Base-by-base conservation (phyloP, 1,284 basidiomycete species). In the Sanghuangporus weigelae region DNA sequence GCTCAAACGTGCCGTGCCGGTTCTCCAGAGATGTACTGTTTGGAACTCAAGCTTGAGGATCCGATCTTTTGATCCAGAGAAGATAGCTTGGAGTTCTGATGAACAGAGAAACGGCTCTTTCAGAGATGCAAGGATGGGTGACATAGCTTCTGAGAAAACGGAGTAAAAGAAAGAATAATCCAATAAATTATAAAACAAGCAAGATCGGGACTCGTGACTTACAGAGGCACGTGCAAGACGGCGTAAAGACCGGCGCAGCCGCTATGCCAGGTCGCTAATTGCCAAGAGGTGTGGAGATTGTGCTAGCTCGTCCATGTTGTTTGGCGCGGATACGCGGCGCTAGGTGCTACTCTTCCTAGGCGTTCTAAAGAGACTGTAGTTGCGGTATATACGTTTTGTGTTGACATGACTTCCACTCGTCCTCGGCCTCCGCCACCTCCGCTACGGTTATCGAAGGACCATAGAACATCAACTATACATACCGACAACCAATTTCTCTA, bases 371-470 rank as follows among this genome's bases (percentile, higher is more conserved):
- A n/a, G 44, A 7, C 44, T 7, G 16, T 46, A 6, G 21, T 46
- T 46, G 44, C 44, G 7, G 7, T n/a, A 46, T 16, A 4, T 42
- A 42, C 40, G 11, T 42, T 42, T n/a, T 46, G 16, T 46, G 44
- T 46, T 7, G 2, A 16, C 35, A 63, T 64, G 63, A 53, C 63
- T 42, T 74, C 82, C 83, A 79, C 86, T 49, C 84, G 86, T 54
- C 77, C 85, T 50, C 81, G 86, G 58, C 85, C 82, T 14, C 83
- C 84, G 3, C 87, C 86, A 6, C 77, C 85, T 16, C 85, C 89
- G 39, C 75, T 90, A 62, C 80, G 83, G 65, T 80, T 85, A 65
- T 76, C 76, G 61, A 77, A 79, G 51, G 75, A 81, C 46, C 11
- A 23, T 44, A 42, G 79, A 69, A 77, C 81, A 38, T 76, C 79